Conservation (phyloP, 768 basidiomycete species). For the Agrocybe pediades region DNA sequence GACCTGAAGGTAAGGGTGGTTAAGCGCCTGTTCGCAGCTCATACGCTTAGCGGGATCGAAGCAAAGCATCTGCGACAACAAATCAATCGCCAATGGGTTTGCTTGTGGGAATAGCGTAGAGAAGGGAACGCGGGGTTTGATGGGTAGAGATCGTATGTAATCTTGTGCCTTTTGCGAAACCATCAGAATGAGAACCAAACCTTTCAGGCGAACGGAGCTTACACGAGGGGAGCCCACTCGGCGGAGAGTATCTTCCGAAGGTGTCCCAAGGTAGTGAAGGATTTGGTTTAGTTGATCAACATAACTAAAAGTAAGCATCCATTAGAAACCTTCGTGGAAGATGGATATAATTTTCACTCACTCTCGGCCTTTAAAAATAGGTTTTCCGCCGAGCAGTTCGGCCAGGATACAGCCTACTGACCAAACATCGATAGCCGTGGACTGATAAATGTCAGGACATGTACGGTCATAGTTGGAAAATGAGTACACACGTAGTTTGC, state of each 20-base stretch:
- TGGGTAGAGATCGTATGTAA: slow-evolving; percentile 97
- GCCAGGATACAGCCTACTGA: slow-evolving; percentile 95
- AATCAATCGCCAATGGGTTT: slow-evolving; percentile 91
- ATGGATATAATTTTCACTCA: slow-evolving; percentile 46
- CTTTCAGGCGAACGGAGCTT: slow-evolving; percentile 24
- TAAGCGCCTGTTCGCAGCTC: slow-evolving; percentile 92
- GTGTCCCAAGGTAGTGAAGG: slow-evolving; percentile 96
- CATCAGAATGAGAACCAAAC: neutral
- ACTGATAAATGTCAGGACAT: slow-evolving; percentile 39
- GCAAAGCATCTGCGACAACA: slow-evolving; percentile 87
- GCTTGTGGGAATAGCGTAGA: slow-evolving; percentile 91
- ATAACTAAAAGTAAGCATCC: slow-evolving; percentile 54
- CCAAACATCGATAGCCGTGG: slow-evolving; percentile 94
- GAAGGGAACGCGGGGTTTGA: slow-evolving; percentile 94
- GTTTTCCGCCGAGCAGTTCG: slow-evolving; percentile 90
- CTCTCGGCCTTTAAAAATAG: slow-evolving; percentile 98
- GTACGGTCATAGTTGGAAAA: neutral
- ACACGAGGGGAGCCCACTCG: slow-evolving; percentile 95
- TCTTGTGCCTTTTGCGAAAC: slow-evolving; percentile 75
- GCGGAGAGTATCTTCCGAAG: slow-evolving; percentile 93
- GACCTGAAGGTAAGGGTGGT: slow-evolving; percentile 92
- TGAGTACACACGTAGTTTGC: slow-evolving; percentile 78
- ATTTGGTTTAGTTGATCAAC: slow-evolving; percentile 99
- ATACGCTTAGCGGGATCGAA: slow-evolving; percentile 98
- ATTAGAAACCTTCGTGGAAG: neutral